Evolutionary conservation across 495 filamentous ascomycete genomes (phyloP), one percentile per base, ranked within the genome.

Genomic region (Oleoguttula mirabilis): DNA sequence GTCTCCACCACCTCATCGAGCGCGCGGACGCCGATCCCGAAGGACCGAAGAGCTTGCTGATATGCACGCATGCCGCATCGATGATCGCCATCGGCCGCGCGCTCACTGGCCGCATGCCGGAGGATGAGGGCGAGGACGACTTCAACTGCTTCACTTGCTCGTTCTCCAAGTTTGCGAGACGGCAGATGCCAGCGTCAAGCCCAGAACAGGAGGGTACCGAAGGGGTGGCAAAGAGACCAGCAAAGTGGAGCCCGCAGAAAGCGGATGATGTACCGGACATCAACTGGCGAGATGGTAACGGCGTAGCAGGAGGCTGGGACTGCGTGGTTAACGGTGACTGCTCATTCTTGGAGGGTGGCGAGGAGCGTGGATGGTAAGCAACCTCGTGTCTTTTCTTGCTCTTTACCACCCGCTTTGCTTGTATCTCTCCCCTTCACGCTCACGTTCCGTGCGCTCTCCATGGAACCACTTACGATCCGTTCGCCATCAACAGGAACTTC

Each of bases 321-420:
- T 83, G 81, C 56, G 67, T 75, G 36, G 44, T 71, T 39, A 88
- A 93, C 65, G 81, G 84, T 8, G 84, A 94, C 59, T 94, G 87
- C 54, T 73, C 70, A 36, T 84, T 82, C 63, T 57, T 98, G 55
- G 71, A 67, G 21, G 67, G 67, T 30, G 90, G 90, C 4, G 84
- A 85, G 50, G 88, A 96, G 63, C 69, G 88, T 57, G 83, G 83
- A 49, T 95, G 87, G 86, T 88, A 53, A 68, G 82, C n/a, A n/a
- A n/a, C n/a, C 76, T 30, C 35, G 16, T 35, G 31, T 33, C 25
- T 45, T 31, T 45, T 41, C 30, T 30, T 8, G 31, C 16, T n/a
- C 33, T 10, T 43, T 2, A 22, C 22, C 39, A 38, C 32, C 12
- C 38, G 22, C 41, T 43, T 6, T 36, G 8, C 22, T 39, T 7